These are phyloP conservation scores for Arabis alpina DNA, from an alignment of 345 rosid species.

Conservation along the genomic window DNA sequence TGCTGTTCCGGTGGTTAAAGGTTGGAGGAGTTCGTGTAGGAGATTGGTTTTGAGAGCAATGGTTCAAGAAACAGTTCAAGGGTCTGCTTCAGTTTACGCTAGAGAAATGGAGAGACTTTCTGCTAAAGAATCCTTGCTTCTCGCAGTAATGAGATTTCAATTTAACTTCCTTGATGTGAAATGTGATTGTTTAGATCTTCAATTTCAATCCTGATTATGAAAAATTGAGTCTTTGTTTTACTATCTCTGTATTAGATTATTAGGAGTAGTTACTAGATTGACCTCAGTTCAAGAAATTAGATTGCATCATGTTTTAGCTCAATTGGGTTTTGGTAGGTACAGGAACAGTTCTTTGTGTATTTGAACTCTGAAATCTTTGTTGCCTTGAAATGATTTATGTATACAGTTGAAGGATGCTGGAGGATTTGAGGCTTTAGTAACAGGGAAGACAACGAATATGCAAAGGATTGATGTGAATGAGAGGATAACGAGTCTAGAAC, in stretches of 20 bases:
- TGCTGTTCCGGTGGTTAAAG: conserved; percentile 30
- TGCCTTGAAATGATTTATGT: conserved; percentile 12
- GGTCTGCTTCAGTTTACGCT: conserved; percentile 81
- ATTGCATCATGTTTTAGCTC: conserved; percentile 6
- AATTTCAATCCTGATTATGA: not conserved
- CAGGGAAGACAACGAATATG: conserved; percentile 68
- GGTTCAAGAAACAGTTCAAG: conserved; percentile 74
- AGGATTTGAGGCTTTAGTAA: conserved; percentile 79
- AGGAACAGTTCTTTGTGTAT: conserved; percentile 4
- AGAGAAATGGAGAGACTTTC: conserved; percentile 97
- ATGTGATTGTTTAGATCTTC: not conserved
- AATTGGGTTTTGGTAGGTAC: not conserved
- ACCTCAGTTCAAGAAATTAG: not conserved
- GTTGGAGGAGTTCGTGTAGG: conserved; percentile 33
- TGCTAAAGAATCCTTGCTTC: conserved; percentile 93
- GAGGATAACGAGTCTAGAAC: conserved; percentile 80
- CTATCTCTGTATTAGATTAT: not conserved
- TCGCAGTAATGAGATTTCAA: conserved; percentile 62
- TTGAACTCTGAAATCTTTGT: conserved; percentile 15
- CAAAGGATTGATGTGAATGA: conserved; percentile 93
- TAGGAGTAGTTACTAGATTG: conserved; percentile 6
- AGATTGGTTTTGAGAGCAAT: conserved; percentile 48
- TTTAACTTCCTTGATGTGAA: no score
- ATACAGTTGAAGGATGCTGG: conserved; percentile 89
- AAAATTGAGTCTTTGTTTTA: conserved; percentile 10